Evolutionary conservation across 169 alveolate genomes (phyloP), one percentile per base, ranked within the genome.

Genomic region (Eimeria maxima): DNA sequence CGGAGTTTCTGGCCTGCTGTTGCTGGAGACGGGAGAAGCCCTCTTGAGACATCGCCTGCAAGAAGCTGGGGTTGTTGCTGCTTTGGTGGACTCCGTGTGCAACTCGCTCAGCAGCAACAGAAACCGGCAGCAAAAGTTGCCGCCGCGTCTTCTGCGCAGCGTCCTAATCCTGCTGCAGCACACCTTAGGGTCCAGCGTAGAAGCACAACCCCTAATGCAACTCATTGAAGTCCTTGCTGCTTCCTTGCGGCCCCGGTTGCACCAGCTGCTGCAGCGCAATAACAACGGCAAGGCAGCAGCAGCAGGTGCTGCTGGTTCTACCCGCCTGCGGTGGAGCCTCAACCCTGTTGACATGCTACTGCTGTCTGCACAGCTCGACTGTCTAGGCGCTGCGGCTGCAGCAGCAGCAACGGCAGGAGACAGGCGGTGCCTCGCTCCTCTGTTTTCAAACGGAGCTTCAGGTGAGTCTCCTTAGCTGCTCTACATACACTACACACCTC

Each of bases 251-350:
- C 93, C 80, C 24, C 93, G 93, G 33, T 67, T 86, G 65, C 93
- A 86, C 83, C 93, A 86, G 81, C 81, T 86, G 81, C 81, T 86
- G 93, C 93, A 63, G 76, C 93, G 93, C 83, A 86, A 71, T 81
- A 63, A 22, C 47, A 86, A 14, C 93, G 60, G 80, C 33, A 47
- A 47, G 53, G 7, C 53, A n/a, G 88, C 88, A 8, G 88, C 63
- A 11, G 88, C 88, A 22, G 69, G 74, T 55, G 91, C 91, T 27
- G 69, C 91, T 29, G 27, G 81, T 55, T 33, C 74, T 29, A 4
- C 80, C 67, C 65, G 80, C 63, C 13, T 33, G 81, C 57, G 81
- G 33, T 86, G 67, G 57, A 45, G 50, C 81, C 76, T 86, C n/a
- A 86, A 63, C 50, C 81, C 81, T 3, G 93, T 63, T 20, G 93